phyloP scores from a whole-genome alignment of 2,329 filamentous ascomycete genomes.

The Trichophaea hybrida region DNA sequence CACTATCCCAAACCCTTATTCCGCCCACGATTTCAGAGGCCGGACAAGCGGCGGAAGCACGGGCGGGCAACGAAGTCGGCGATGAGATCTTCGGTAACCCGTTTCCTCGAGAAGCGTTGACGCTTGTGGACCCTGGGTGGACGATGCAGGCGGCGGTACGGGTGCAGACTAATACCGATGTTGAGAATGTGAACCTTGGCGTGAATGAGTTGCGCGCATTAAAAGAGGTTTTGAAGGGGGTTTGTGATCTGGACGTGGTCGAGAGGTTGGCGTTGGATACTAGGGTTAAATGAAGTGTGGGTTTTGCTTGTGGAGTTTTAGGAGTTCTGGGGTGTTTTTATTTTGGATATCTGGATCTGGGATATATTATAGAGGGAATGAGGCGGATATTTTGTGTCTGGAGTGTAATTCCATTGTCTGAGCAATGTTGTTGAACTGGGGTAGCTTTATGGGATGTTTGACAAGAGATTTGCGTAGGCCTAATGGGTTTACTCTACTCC shows the following conservation, averaged over 20 bases:
- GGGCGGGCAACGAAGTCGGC: constrained; percentile 6
- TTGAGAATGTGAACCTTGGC: constrained; percentile 24
- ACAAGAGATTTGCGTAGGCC: no score
- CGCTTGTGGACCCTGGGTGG: constrained; percentile 24
- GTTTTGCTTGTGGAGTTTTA: neutral
- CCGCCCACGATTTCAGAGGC: constrained; percentile 9
- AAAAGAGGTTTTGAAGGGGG: constrained; percentile 23
- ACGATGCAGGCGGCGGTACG: constrained; percentile 24
- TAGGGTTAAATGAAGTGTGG: constrained; percentile 19
- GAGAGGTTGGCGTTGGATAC: constrained; percentile 26
- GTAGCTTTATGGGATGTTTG: no score
- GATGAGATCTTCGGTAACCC: constrained; percentile 13
- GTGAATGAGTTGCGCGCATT: constrained; percentile 23
- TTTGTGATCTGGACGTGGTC: constrained; percentile 25
- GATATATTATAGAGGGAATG: no score
- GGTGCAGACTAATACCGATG: constrained; percentile 24
- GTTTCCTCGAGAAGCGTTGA: constrained; percentile 15
- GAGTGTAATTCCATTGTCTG: no score
- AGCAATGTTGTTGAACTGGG: no score
- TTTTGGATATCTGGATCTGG: no score
- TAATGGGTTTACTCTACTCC: no score
- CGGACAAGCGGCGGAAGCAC: constrained; percentile 1
- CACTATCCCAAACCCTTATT: constrained; percentile 15
- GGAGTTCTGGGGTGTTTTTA: neutral
- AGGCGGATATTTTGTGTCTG: no score